These are phyloP conservation scores for Chenopodium formosanum DNA, from an alignment of 148 eudicot species.

Conservation along the genomic window DNA sequence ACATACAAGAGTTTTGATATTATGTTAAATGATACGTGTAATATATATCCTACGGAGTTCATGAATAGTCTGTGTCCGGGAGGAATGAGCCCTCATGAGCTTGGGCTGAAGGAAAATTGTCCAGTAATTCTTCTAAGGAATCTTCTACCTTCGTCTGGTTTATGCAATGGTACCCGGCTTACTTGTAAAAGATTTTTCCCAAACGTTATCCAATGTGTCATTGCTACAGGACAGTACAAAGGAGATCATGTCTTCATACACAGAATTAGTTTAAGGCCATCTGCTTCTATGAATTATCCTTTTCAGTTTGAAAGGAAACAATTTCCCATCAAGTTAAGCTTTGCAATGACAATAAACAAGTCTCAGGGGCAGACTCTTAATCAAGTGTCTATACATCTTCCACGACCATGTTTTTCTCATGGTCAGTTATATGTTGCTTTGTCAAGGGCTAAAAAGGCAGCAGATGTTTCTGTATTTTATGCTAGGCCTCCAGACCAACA, in stretches of 20 bases:
- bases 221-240: neutral
- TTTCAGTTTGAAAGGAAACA: slow-evolving; percentile 9
- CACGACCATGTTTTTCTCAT: neutral
- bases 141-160: no score
- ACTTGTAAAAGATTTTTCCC: neutral
- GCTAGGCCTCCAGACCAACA: no score
- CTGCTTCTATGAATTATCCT: neutral
- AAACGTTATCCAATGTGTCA: neutral
- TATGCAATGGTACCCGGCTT: slow-evolving; percentile 2
- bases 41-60: no score
- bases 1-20: no score
- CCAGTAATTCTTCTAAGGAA: no score
- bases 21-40: no score
- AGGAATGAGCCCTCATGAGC: no score
- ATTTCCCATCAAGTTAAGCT: slow-evolving; percentile 6
- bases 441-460: no score
- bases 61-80: no score
- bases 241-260: neutral
- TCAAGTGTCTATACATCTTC: neutral
- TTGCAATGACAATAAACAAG: slow-evolving; percentile 22
- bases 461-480: no score
- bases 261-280: neutral
- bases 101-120: no score
- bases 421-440: slow-evolving; percentile 10
- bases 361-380: slow-evolving; percentile 4